These are phyloP conservation scores for Hypoxylon sp. DNA, from an alignment of 2,329 filamentous ascomycete genomes.

Conservation along the genomic window DNA sequence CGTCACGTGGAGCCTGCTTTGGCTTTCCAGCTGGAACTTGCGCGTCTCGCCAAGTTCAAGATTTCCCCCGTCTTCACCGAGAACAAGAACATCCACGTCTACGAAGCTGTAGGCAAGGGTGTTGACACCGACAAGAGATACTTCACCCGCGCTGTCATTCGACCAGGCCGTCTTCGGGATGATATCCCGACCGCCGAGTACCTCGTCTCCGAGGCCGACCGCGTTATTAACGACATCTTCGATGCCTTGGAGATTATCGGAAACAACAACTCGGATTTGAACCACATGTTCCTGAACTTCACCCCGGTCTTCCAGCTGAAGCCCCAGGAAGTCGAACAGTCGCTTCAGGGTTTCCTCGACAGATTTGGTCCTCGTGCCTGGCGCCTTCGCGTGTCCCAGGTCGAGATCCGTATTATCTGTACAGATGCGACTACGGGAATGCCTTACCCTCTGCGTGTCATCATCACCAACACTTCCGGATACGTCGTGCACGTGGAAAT, in stretches of 20 bases:
- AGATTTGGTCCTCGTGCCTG: slow-evolving; percentile 95
- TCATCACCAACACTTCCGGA: slow-evolving; percentile 98
- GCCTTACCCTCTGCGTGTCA: slow-evolving; percentile 91
- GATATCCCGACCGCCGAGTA: slow-evolving; percentile 99
- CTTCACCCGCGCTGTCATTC: slow-evolving; percentile 95
- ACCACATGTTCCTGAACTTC: slow-evolving; percentile 99
- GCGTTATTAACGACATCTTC: slow-evolving; percentile 96
- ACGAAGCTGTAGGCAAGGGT: slow-evolving; percentile 94
- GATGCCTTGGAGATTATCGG: slow-evolving; percentile 98
- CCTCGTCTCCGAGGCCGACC: slow-evolving; percentile 95
- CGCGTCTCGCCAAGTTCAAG: slow-evolving; percentile 93
- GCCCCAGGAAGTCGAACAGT: slow-evolving; percentile 90
- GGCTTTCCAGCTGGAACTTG: slow-evolving; percentile 98
- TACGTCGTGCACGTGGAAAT: slow-evolving; percentile 98
- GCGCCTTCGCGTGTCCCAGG: slow-evolving; percentile 95
- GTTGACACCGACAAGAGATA: slow-evolving; percentile 98
- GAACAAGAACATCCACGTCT: slow-evolving; percentile 99
- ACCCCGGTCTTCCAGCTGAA: slow-evolving; percentile 94
- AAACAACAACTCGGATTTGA: slow-evolving; percentile 98
- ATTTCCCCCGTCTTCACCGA: slow-evolving; percentile 99
- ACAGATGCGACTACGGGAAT: slow-evolving; percentile 86
- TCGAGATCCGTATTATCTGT: slow-evolving; percentile 98
- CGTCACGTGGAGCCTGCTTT: slow-evolving; percentile 96
- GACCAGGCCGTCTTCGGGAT: slow-evolving; percentile 92
- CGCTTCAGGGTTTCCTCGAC: slow-evolving; percentile 93